phyloP scores from a whole-genome alignment of 306 rosid species.

The Urtica urens region DNA sequence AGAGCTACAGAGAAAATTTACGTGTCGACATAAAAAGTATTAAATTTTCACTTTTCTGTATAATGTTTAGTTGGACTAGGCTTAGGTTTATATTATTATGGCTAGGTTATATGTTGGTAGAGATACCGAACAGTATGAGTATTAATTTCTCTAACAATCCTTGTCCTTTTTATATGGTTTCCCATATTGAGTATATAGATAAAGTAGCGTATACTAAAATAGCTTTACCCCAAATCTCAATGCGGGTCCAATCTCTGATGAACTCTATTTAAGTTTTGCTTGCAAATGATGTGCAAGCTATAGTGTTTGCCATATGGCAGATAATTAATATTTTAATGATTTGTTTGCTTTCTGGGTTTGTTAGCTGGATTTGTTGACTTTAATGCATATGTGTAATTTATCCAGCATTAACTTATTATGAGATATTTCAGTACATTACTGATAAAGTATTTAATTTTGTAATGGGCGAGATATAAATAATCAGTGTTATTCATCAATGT shows the following conservation, averaged over 20 bases:
- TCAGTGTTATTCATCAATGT: too few species aligned
- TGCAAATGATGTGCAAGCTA: not conserved
- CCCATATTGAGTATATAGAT: conserved; percentile 9
- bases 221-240: conserved; percentile 29
- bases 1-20: too few species aligned
- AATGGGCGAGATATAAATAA: not conserved
- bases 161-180: conserved; percentile 12
- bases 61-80: too few species aligned
- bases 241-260: not conserved
- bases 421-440: not conserved
- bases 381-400: not conserved
- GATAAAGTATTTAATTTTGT: not conserved
- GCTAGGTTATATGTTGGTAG: too few species aligned
- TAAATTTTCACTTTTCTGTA: too few species aligned
- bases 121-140: too few species aligned
- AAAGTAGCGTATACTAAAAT: not conserved
- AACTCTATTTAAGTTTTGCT: not conserved
- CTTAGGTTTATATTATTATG: too few species aligned
- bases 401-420: not conserved
- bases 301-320: not conserved
- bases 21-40: too few species aligned
- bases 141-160: not conserved
- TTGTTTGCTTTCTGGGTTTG: too few species aligned
- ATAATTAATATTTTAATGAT: too few species aligned
- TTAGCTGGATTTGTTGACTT: conserved; percentile 16